A percentile compares a stretch with the other conserved stretches of the same genome.
Evolutionary conservation across 495 filamentous ascomycete species (phyloP).

Genomic region (Symbiotaphrina buchneri): DNA sequence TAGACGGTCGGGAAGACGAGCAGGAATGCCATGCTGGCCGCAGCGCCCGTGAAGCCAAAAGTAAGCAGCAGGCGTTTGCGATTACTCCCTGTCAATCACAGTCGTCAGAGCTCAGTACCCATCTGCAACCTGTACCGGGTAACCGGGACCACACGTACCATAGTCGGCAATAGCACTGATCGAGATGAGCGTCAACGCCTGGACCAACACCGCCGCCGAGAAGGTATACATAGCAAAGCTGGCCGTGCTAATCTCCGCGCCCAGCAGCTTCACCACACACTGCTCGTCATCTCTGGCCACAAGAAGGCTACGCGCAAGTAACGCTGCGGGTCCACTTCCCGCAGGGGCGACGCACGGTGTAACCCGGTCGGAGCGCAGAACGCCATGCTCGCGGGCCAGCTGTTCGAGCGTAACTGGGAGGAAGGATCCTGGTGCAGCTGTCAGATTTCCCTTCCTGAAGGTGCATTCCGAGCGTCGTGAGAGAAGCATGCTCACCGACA

Average conservation of each 20-base stretch:
- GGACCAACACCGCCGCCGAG: conserved; percentile 70
- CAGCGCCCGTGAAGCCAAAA: conserved; percentile 64
- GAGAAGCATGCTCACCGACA: conserved; percentile 30
- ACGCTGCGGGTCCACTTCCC: too few relatives aligned
- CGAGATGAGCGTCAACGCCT: conserved; percentile 76
- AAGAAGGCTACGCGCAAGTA: too few relatives aligned
- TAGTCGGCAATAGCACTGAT: conserved; percentile 95
- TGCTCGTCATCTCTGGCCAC: conserved; percentile 24
- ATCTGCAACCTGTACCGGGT: background rate
- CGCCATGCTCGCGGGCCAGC: conserved; percentile 72
- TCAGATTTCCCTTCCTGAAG: too few relatives aligned
- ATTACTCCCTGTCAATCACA: conserved; percentile 19
- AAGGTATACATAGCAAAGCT: conserved; percentile 98
- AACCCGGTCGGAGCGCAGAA: conserved; percentile 50
- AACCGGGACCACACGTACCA: conserved; percentile 23
- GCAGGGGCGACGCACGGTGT: conserved; percentile 48
- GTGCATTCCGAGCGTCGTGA: background rate
- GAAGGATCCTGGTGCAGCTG: conserved; percentile 84
- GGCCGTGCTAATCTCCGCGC: conserved; percentile 78
- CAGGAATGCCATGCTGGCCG: conserved; percentile 76
- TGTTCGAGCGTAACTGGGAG: conserved; percentile 93
- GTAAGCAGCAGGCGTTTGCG: conserved; percentile 65
- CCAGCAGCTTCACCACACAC: conserved; percentile 66
- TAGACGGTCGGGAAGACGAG: conserved; percentile 54
- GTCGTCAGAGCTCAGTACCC: too few relatives aligned